These are phyloP conservation scores for Diaporthe amygdali DNA, from an alignment of 2,329 filamentous ascomycete species.

Conservation along the genomic window DNA sequence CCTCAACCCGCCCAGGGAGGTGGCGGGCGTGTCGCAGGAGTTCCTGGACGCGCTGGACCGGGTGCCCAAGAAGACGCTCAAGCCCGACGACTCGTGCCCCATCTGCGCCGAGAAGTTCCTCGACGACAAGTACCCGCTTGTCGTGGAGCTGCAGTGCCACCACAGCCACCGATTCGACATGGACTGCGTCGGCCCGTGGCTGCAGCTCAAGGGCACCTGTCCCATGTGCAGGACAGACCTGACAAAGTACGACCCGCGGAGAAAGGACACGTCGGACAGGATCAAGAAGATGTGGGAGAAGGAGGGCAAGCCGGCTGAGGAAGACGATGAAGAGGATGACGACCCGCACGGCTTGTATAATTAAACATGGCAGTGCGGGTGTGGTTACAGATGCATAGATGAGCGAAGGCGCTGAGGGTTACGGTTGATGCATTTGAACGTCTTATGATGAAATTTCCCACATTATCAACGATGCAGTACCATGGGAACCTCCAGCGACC, in stretches of 20 bases:
- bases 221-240: slow-evolving; percentile 68
- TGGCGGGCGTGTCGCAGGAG: slow-evolving; percentile 62
- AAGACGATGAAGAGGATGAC: slow-evolving; percentile 60
- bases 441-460: neutral
- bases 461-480: neutral
- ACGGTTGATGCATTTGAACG: neutral
- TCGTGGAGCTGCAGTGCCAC: slow-evolving; percentile 69
- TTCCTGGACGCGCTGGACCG: slow-evolving; percentile 66
- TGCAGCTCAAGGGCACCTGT: slow-evolving; percentile 68
- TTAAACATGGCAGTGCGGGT: slow-evolving; percentile 24
- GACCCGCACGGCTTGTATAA: slow-evolving; percentile 57
- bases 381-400: neutral
- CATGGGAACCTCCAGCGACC: neutral
- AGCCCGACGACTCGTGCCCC: slow-evolving; percentile 59
- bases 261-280: slow-evolving; percentile 15
- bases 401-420: slow-evolving; percentile 18
- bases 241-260: slow-evolving; percentile 42
- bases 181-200: slow-evolving; percentile 72
- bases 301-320: slow-evolving; percentile 50
- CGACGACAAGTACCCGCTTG: slow-evolving; percentile 66
- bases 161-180: slow-evolving; percentile 65
- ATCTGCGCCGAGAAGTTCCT: slow-evolving; percentile 68
- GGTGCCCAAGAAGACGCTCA: slow-evolving; percentile 56
- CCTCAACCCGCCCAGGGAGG: slow-evolving; percentile 53
- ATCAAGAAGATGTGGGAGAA: slow-evolving; percentile 43